These are phyloP conservation scores for Phyllosticta capitalensis DNA, from an alignment of 2,329 filamentous ascomycete species.

Conservation along the genomic window DNA sequence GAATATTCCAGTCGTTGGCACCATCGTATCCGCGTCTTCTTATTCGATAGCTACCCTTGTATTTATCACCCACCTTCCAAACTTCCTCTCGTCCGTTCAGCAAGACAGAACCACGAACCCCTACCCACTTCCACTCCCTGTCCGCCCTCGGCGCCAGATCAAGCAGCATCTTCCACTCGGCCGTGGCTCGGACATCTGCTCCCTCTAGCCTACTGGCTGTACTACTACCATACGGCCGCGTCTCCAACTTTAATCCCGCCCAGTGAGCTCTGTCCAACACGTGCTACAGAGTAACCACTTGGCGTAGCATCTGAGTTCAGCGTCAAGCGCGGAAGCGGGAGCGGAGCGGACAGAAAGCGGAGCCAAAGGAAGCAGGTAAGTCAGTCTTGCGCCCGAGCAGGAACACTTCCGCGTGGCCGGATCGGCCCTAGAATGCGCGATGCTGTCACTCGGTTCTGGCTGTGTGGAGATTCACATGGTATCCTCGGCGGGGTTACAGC, in stretches of 20 bases:
- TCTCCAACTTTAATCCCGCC: background rate
- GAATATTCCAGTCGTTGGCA: background rate
- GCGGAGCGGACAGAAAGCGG: background rate
- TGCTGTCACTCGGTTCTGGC: slow-evolving; percentile 4
- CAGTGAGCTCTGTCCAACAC: background rate
- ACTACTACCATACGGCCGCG: background rate
- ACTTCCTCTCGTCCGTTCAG: slow-evolving; percentile 12
- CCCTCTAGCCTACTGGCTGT: background rate
- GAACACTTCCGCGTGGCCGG: background rate
- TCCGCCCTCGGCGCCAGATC: background rate
- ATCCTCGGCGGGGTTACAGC: slow-evolving; percentile 6
- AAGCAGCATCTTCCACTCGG: background rate
- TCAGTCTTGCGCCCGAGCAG: background rate
- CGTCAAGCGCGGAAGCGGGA: background rate
- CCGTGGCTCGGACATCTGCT: background rate
- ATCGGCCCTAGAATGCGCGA: background rate
- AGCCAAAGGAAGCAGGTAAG: background rate
- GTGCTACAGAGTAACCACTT: background rate
- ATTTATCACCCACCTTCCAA: background rate
- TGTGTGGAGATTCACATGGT: slow-evolving; percentile 27
- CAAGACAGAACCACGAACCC: background rate
- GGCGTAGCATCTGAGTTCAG: background rate
- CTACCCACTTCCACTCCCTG: background rate
- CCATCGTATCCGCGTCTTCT: background rate
- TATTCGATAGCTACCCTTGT: background rate